These are phyloP conservation scores for Astragalus glycyphyllos DNA, from an alignment of 306 rosid species.

Conservation along the genomic window DNA sequence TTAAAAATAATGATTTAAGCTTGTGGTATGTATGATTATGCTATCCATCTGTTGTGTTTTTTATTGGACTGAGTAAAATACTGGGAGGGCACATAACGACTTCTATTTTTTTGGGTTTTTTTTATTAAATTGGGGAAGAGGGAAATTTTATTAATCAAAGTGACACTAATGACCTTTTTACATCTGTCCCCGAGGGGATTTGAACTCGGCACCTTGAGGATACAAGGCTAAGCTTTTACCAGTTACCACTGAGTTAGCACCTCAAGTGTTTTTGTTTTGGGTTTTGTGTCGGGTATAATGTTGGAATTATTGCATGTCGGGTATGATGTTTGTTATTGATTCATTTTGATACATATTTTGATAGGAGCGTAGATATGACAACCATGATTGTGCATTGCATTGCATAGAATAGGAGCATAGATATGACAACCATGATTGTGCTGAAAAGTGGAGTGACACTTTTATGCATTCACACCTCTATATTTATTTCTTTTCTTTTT, in stretches of 20 bases:
- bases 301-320: conserved; percentile 23
- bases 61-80: conserved; percentile 2
- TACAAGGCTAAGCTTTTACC: no score
- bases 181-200: no score
- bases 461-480: conserved; percentile 22
- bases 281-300: background rate
- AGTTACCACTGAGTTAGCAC: no score
- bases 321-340: conserved; percentile 21
- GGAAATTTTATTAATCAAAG: no score
- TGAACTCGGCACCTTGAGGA: no score
- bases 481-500: conserved; percentile 36
- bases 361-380: conserved; percentile 32
- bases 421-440: conserved; percentile 33
- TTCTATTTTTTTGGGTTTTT: no score
- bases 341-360: background rate
- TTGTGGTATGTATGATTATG: background rate
- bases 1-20: background rate
- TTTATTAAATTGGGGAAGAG: no score
- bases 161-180: no score
- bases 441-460: conserved; percentile 31
- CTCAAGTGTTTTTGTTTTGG: no score
- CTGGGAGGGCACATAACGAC: no score
- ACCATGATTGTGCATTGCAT: conserved; percentile 29
- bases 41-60: conserved; percentile 2
- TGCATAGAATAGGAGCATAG: conserved; percentile 7